Evolutionary conservation across 2,329 filamentous ascomycete genomes (phyloP), one percentile per base, ranked within the genome.

Genomic region (Dothideomycetidae sp.): DNA sequence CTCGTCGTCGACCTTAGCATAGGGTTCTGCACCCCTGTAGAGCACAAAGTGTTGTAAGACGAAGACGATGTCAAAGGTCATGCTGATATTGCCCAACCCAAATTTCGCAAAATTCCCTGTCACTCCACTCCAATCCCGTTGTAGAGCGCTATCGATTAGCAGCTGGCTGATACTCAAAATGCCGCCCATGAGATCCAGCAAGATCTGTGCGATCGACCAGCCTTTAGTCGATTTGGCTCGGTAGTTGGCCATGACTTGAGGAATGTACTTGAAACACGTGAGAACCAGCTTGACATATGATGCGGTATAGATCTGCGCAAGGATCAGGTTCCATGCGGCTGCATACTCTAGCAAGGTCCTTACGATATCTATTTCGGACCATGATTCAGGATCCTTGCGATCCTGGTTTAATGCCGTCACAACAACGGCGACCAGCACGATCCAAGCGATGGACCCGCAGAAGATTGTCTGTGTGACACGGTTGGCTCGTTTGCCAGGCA

Each of bases 71-170:
- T 96, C 88, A 55, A 93, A 96, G 2, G 82, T 56, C 49, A 96
- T 78, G 41, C 78, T 84, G 31, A 93, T 73, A 52, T 93, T 88
- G 10, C 82, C 81, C 29, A 96, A 67, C 2, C 77, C 75, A 41
- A 96, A 75, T 62, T 96, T 98, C 48, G 90, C 78, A 1, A 85
- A 83, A 56, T 96, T 96, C 1, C 86, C 88, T 0, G 78, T 85
- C 41, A 96, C 68, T 14, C 88, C 90, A 33, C 78, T 81, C 86
- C 88, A 94, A 61, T 93, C 84, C 39, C 70, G 70, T 56, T 90
- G 77, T 26, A 92, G 61, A 41, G 78, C 83, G 42, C 83, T 85
- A 61, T 96, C 90, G 43, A 96, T 76, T 14, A 78, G 62, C 44
- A 93, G 70, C 59, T 98, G 90, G 2, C 71, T 61, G 36, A 94